A percentile compares a stretch with the other conserved stretches of the same genome.
These are phyloP conservation scores for Globisporangium megalacanthum DNA, from an alignment of 352 stramenopile species.

Conservation along the genomic window DNA sequence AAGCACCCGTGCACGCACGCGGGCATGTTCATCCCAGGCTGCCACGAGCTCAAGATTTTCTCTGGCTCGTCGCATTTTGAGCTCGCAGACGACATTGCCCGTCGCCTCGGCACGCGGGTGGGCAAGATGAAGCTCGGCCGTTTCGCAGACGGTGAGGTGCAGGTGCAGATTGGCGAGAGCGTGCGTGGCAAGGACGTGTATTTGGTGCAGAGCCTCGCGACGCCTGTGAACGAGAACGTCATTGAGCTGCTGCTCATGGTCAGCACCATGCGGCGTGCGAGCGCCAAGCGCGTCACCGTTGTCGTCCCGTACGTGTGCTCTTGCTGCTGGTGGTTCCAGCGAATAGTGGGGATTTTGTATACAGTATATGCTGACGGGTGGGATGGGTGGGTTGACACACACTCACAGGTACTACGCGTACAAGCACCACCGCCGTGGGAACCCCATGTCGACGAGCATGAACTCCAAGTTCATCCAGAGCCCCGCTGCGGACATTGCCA, in stretches of 20 bases:
- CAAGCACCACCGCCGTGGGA: slow-evolving; percentile 89
- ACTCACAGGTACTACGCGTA: slow-evolving; percentile 83
- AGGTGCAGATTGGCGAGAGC: slow-evolving; percentile 90
- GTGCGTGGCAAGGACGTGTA: slow-evolving; percentile 94
- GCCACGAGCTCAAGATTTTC: slow-evolving; percentile 92
- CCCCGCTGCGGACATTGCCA: slow-evolving; percentile 82
- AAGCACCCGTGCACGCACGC: slow-evolving; percentile 89
- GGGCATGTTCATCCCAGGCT: slow-evolving; percentile 90
- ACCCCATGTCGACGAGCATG: slow-evolving; percentile 81
- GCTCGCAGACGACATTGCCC: slow-evolving; percentile 87
- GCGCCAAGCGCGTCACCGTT: slow-evolving; percentile 91
- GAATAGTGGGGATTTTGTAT: background rate
- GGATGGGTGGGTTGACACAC: background rate
- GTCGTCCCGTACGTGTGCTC: slow-evolving; percentile 83
- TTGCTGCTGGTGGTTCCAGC: background rate
- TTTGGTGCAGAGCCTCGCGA: slow-evolving; percentile 89
- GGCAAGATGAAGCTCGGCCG: slow-evolving; percentile 85
- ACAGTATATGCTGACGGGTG: background rate
- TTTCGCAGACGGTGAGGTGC: slow-evolving; percentile 92
- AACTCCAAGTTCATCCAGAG: slow-evolving; percentile 92
- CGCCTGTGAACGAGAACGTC: slow-evolving; percentile 93
- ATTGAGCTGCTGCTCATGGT: slow-evolving; percentile 95
- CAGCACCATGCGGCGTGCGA: slow-evolving; percentile 89
- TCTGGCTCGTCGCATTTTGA: slow-evolving; percentile 89
- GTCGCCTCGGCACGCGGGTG: slow-evolving; percentile 79